These are phyloP conservation scores for Conticribra weissflogii DNA, from an alignment of 108 stramenopile species.

Conservation along the genomic window DNA sequence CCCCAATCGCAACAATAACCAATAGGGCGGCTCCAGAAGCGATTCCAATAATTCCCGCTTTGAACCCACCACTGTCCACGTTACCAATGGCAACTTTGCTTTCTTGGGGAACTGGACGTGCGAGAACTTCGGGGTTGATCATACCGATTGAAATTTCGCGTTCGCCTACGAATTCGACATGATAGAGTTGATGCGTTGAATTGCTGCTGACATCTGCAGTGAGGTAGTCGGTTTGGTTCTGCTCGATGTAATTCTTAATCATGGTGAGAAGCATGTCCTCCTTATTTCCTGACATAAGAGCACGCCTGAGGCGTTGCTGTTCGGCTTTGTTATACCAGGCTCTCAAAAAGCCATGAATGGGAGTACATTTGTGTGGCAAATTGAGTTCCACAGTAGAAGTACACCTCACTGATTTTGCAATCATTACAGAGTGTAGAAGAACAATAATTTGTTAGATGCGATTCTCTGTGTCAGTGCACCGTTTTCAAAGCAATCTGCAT, in stretches of 20 bases:
- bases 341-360: slow-evolving; percentile 14
- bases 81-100: neutral
- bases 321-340: slow-evolving; percentile 13
- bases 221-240: slow-evolving; percentile 19
- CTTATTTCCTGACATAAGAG: neutral
- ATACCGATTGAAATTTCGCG: neutral
- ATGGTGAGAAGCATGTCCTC: slow-evolving; percentile 1
- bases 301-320: neutral
- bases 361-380: slow-evolving; percentile 7
- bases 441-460: too few relatives aligned
- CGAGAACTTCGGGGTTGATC: slow-evolving; percentile 6
- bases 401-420: slow-evolving; percentile 4
- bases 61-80: neutral
- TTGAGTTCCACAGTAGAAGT: slow-evolving; percentile 4
- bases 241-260: slow-evolving; percentile 16
- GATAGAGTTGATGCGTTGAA: slow-evolving; percentile 5
- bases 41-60: slow-evolving; percentile 10
- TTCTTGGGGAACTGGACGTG: neutral
- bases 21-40: slow-evolving; percentile 1
- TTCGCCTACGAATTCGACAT: slow-evolving; percentile 16
- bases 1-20: slow-evolving; percentile 2
- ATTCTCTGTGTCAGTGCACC: neutral
- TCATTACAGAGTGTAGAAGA: too few relatives aligned
- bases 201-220: neutral
- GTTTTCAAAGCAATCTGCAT: neutral